Percentiles rank a stretch among this genome's conserved stretches.
Evolutionary conservation across 345 rosid genomes (phyloP).

Genomic region (Raphanus sativus): DNA sequence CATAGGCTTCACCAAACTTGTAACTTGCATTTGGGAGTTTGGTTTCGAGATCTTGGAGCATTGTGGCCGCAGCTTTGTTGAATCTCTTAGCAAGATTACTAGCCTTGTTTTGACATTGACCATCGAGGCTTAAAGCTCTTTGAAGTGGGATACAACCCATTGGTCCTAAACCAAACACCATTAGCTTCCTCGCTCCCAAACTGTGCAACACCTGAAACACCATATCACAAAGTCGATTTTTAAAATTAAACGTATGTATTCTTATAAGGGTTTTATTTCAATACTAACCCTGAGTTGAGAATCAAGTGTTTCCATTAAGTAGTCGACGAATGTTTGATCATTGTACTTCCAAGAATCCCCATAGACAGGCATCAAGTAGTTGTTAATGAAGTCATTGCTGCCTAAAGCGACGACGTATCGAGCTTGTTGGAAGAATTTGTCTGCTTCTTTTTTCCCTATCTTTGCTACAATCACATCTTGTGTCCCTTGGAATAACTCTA

Average conservation of each 20-base stretch:
- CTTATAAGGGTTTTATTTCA: neutral
- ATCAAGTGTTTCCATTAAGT: conserved; percentile 71
- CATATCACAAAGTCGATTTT: neutral
- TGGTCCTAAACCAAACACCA: conserved; percentile 91
- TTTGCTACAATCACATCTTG: conserved; percentile 50
- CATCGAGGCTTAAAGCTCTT: conserved; percentile 68
- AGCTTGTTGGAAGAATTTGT: conserved; percentile 65
- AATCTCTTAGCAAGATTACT: conserved; percentile 69
- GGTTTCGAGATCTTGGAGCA: conserved; percentile 44
- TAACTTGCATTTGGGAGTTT: conserved; percentile 54
- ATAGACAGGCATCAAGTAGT: conserved; percentile 88
- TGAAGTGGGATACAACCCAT: conserved; percentile 99
- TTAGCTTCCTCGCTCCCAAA: conserved; percentile 69
- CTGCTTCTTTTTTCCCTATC: conserved; percentile 56
- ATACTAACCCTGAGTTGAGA: conserved; percentile 57
- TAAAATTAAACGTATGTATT: neutral
- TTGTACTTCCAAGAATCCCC: conserved; percentile 86
- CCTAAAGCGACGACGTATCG: conserved; percentile 84
- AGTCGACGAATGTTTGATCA: conserved; percentile 62
- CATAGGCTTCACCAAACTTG: conserved; percentile 87
- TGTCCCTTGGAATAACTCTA: conserved; percentile 77
- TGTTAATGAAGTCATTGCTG: conserved; percentile 98
- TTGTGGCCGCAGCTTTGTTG: conserved; percentile 53
- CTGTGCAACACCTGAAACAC: conserved; percentile 51
- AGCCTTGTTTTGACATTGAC: conserved; percentile 68